Evolutionary conservation across 352 stramenopile genomes (phyloP).

Genomic region (Phytophthora tentaculata): DNA sequence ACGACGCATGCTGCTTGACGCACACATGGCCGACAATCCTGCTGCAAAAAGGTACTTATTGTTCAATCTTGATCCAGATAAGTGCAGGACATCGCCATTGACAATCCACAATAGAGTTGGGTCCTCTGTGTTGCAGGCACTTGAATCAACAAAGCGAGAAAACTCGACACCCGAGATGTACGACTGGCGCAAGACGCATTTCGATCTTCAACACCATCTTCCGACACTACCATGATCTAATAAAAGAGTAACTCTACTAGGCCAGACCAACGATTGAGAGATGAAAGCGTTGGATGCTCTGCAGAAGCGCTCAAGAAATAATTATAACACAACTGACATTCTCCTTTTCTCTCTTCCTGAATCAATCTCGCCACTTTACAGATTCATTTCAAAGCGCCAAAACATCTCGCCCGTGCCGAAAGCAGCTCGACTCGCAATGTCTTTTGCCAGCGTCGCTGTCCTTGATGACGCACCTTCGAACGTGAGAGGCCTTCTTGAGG

Average conservation of each 20-base stretch:
- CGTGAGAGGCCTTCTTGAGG: conserved; percentile 18
- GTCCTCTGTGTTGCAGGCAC: conserved; percentile 59
- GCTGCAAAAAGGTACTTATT: conserved; percentile 49
- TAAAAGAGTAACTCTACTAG: too few species aligned
- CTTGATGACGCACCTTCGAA: conserved; percentile 32
- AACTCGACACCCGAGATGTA: conserved; percentile 11
- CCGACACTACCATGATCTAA: conserved; percentile 22
- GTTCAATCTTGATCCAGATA: not conserved
- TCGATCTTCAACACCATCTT: conserved; percentile 25
- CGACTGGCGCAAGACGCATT: conserved; percentile 32
- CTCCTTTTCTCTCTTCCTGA: conserved; percentile 28
- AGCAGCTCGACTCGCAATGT: conserved; percentile 41
- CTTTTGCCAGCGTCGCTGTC: conserved; percentile 31
- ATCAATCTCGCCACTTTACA: conserved; percentile 53
- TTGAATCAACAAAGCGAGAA: conserved; percentile 51
- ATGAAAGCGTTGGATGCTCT: too few species aligned
- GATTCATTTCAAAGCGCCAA: conserved; percentile 43
- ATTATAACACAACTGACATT: conserved; percentile 48
- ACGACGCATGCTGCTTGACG: conserved; percentile 81
- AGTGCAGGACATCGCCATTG: not conserved
- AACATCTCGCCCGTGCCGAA: conserved; percentile 32
- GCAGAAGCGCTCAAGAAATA: conserved; percentile 31
- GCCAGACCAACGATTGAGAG: not conserved
- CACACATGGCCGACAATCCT: conserved; percentile 79
- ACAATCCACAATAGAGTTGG: conserved; percentile 23